Base-by-base conservation (phyloP, 2,329 filamentous ascomycete species). In the Neoscytalidium dimidiatum region DNA sequence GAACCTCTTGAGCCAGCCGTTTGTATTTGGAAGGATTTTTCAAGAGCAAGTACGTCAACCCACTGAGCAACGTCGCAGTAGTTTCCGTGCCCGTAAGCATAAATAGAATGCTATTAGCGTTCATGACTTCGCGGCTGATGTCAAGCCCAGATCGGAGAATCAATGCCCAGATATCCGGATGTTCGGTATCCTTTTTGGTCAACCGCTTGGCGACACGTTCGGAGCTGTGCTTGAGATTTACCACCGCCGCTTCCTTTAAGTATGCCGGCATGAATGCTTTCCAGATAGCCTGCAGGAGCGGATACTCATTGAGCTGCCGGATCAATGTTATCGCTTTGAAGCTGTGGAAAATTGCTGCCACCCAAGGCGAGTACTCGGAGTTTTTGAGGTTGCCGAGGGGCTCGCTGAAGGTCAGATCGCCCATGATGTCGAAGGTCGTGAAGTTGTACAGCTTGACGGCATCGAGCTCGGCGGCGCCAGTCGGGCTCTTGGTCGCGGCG, bases 81-180 rank as follows among this genome's bases (percentile, higher is more conserved):
- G 79, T 81, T 49, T 81, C 79, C 1, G 72, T 75, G 0, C 79
- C 80, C 1, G 74, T 79, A n/a, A 75, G 67, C 13, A 78, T 71
- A 33, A 61, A 46, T 6, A 68, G 33, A n/a, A 58, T 61, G 8
- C 65, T 52, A 35, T 69, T 68, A 21, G 56, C 21, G 14, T 62
- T 33, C 43, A 61, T 26, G 6, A 43, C 33, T 9, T 52, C 23
- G 8, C 33, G 21, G 23, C 26, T 57, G 44, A 61, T n/a, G 13
- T 35, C 33, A 17, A 23, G 14, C 13, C 41, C 61, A 2, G 21
- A 17, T 3, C 29, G 26, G 5, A 80, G 68, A 0, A 81, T 74
- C n/a, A 78, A 72, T 19, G 74, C 72, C 73, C 79, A 78, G 31
- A 83, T 74, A 67, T 82, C 58, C 44, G 58, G 43, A 28, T 31